Conservation (phyloP, 2,329 filamentous ascomycete species). For the Pyrenophora graminea region DNA sequence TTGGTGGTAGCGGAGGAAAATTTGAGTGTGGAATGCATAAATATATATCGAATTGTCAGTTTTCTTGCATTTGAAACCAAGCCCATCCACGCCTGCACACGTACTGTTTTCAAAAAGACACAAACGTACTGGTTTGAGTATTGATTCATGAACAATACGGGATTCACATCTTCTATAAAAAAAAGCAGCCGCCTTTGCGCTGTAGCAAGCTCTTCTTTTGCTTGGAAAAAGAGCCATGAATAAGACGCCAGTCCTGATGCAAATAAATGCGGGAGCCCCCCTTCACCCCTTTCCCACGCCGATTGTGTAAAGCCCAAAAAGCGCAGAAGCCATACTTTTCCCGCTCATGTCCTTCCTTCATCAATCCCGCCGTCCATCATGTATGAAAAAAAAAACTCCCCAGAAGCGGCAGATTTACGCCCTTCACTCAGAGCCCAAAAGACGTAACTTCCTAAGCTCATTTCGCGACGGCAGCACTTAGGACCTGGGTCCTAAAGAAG, state of each 20-base stretch:
- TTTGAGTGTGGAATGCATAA: neutral
- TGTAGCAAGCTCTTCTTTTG: neutral
- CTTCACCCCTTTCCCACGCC: neutral
- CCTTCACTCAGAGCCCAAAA: neutral
- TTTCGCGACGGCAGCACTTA: slow-evolving; percentile 64
- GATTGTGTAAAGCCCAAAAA: slow-evolving; percentile 4
- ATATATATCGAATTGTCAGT: neutral
- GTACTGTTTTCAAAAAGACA: neutral
- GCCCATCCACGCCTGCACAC: too few relatives aligned
- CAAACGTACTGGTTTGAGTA: neutral
- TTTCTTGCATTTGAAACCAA: neutral
- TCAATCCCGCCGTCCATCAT: neutral
- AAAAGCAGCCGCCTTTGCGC: neutral
- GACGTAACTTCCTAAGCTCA: slow-evolving; percentile 30
- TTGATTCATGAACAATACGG: slow-evolving; percentile 1
- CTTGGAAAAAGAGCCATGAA: neutral
- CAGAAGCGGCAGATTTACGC: slow-evolving; percentile 12
- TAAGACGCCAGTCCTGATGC: slow-evolving; percentile 6
- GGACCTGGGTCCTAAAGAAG: slow-evolving; percentile 96
- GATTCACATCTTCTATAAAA: neutral
- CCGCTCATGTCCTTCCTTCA: slow-evolving; percentile 1
- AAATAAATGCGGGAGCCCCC: slow-evolving; percentile 1
- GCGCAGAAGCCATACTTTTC: slow-evolving; percentile 4
- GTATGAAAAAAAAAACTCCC: slow-evolving; percentile 3
- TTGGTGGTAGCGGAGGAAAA: neutral